Base-by-base conservation (phyloP, 768 basidiomycete species). In the Amanita subjunquillea region DNA sequence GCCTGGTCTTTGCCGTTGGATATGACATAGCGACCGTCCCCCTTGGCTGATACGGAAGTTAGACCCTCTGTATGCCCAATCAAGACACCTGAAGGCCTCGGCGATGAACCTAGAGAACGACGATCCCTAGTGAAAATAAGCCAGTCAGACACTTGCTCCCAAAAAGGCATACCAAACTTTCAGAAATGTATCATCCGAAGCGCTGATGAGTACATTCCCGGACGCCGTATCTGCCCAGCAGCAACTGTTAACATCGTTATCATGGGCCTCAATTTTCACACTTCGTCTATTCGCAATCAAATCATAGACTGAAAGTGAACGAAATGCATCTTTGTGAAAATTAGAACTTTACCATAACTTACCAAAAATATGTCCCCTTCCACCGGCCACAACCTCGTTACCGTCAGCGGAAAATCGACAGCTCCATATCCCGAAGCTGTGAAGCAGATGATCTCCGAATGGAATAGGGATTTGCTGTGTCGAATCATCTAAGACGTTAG, bases 1-100 rank as follows among this genome's bases (percentile, higher is more conserved):
- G 88, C 80, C 60, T 98, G 94, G 63, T 98, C 95, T 67, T 98
- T 98, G 36, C 92, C 92, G 61, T 98, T 98, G 15, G 91, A 93
- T 42, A 98, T 84, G 43, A 95, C 72, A 63, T 97, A 97, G 54
- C 95, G 83, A 7, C 95, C 95, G 62, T 98, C 95, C 4, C 95
- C 95, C 60, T 96, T 97, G 1, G 95, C 86, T 32, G 91, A 87
- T 12, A 96, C 92, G 57, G 91, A 90, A 4, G 95, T 93, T 53
- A 97, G 87, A 39, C 95, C 91, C 61, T 98, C 94, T 0, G 92
- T 96, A 57, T 98, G 95, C 0, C 96, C 96, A 40, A 95, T 83
- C 12, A 98, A 75, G 1, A 95, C 87, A 20, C 95, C 96, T 3
- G 92, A 92, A 7, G 96, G 92, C 59, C 87, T 91, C 44, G 72